A percentile compares a stretch with the other conserved stretches of the same genome.
Conservation (phyloP, 2,329 filamentous ascomycete species). For the Orbilia javanica region DNA sequence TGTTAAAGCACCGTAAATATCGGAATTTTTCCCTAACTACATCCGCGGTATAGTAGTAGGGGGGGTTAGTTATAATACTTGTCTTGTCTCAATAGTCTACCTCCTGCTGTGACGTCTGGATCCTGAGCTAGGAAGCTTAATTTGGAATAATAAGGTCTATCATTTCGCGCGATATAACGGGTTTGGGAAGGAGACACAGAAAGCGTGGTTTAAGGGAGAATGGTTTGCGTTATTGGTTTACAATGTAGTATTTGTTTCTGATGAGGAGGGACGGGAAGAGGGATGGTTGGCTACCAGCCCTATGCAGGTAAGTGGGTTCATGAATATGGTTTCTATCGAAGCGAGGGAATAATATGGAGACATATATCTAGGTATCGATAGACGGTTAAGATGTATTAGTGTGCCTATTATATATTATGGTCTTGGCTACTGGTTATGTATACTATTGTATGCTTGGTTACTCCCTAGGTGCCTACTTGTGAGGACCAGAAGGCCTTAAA, state of each 20-base stretch:
- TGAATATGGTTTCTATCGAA: not conserved
- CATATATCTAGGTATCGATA: not conserved
- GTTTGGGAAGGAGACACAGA: constrained; percentile 9
- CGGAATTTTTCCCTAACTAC: too few relatives aligned
- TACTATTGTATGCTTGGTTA: not conserved
- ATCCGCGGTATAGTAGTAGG: too few relatives aligned
- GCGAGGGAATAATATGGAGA: not conserved
- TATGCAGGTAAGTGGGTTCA: constrained; percentile 44
- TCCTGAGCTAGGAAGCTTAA: not conserved
- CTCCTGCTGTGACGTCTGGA: not conserved
- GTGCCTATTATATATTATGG: not conserved
- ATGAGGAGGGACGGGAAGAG: not conserved
- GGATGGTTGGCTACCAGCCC: constrained; percentile 35
- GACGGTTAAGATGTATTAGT: not conserved
- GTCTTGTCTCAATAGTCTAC: too few relatives aligned
- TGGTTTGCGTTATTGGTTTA: too few relatives aligned
- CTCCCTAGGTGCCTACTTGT: not conserved
- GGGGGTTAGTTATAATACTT: too few relatives aligned
- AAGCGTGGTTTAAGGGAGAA: too few relatives aligned
- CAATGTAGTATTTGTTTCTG: constrained; percentile 4
- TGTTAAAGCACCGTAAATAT: too few relatives aligned
- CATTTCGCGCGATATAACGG: constrained; percentile 1
- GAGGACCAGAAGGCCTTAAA: not conserved
- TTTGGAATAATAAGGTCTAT: not conserved
- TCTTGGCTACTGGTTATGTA: constrained; percentile 19